Base-by-base conservation (phyloP, 1,139 yeast species). In the Meyerozyma elateridarum region DNA sequence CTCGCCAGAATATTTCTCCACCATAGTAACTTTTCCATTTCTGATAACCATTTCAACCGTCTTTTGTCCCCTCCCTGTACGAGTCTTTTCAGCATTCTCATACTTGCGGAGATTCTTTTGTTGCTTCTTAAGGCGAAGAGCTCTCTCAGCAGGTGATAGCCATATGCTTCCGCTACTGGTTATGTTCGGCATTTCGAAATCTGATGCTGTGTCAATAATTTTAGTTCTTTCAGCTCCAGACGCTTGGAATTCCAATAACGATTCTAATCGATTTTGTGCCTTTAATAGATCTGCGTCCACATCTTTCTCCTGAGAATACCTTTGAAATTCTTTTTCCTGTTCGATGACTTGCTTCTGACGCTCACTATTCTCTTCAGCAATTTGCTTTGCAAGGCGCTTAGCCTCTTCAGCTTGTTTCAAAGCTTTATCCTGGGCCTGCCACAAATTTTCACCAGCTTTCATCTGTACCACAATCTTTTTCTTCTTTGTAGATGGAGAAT, bases 121-220 rank as follows among this genome's bases (percentile, higher is more conserved):
- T 51, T 88, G 96, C 42, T 76, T 76, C 53, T 88, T 87, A 45
- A 91, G 64, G 36, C 71, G 75, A 36, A 87, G 64, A 0, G 96
- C 97, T 44, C 93, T 75, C 49, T 93, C 97, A 31, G 81, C 70
- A 0, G 96, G 91, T 4, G 85, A 76, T 1, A 95, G 79, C 98
- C 98, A 93, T 44, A 78, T 67, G 45, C 70, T 77, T 2, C 74
- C 61, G 29, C 74, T 73, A 4, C 61, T 48, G 1, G 62, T 59
- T 0, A 73, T 61, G 4, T 69, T 54, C 0, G 79, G 77, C 29
- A 71, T 40, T 32, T 83, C 93, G 51, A 79, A 91, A 52, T 93
- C 98, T 5, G 95, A 78, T 0, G 95, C 96, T 49, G 87, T 83
- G 51, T 93, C 99, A 27, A 93, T 89, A 41, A 93, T 88, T 46